A percentile compares a stretch with the other conserved stretches of the same genome.
phyloP scores from a whole-genome alignment of 2,329 filamentous ascomycete genomes.

The Xylariales sp. region DNA sequence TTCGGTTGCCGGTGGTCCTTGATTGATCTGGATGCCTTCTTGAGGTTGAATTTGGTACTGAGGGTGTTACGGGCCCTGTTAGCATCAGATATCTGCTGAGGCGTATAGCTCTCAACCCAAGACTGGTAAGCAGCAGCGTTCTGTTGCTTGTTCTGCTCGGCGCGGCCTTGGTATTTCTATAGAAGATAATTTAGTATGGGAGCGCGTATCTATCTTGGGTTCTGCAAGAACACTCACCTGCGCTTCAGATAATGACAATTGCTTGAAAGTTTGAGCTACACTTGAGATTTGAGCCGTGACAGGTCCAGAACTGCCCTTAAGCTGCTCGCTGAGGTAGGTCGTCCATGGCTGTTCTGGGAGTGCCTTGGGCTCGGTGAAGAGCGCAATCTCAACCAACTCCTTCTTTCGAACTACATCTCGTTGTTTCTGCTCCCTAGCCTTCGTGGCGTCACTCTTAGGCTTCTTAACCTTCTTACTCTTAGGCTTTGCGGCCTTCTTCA shows the following conservation, averaged over 20 bases:
- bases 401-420: too few relatives aligned
- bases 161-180: constrained; percentile 32
- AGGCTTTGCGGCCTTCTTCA: constrained; percentile 13
- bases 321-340: constrained; percentile 29
- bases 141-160: constrained; percentile 32
- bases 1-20: constrained; percentile 45
- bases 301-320: constrained; percentile 17
- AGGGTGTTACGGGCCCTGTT: constrained; percentile 43
- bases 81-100: constrained; percentile 35
- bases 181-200: too few relatives aligned
- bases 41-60: constrained; percentile 26
- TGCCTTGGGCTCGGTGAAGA: constrained; percentile 31
- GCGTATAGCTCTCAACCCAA: constrained; percentile 43
- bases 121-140: constrained; percentile 36
- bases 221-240: constrained; percentile 41
- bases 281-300: constrained; percentile 18
- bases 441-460: constrained; percentile 17
- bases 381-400: constrained; percentile 36
- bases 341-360: constrained; percentile 30
- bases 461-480: constrained; percentile 15
- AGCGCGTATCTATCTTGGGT: too few relatives aligned
- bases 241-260: constrained; percentile 33
- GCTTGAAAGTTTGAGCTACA: constrained; percentile 30
- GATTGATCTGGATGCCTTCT: constrained; percentile 24
- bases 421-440: constrained; percentile 13